These are phyloP conservation scores for Amphibolis antarctica DNA, from an alignment of 106 monocot species.

Conservation along the genomic window DNA sequence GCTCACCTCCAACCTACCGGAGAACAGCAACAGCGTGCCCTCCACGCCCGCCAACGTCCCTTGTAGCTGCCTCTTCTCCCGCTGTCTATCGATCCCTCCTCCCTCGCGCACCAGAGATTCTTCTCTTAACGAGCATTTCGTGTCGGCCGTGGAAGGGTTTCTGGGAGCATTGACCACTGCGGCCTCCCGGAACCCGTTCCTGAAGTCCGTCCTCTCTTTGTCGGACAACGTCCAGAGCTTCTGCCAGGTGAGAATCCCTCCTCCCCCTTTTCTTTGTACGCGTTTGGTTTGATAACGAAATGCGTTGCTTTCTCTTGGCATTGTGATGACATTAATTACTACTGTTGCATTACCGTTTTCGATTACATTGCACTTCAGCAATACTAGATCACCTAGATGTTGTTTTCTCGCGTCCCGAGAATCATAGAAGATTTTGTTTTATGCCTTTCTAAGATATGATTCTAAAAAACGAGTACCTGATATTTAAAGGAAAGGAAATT, in stretches of 20 bases:
- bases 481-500: background rate
- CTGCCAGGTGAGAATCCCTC: background rate
- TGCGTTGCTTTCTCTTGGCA: background rate
- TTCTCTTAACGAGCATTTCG: background rate
- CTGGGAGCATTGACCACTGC: background rate
- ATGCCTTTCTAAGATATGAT: background rate
- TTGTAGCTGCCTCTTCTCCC: conserved; percentile 7
- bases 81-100: background rate
- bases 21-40: background rate
- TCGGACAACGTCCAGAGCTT: background rate
- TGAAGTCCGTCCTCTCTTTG: background rate
- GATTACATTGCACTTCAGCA: background rate
- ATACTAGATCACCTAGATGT: background rate
- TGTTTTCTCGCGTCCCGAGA: no score
- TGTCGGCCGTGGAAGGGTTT: background rate
- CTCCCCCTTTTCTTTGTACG: background rate
- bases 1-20: background rate
- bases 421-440: no score
- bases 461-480: background rate
- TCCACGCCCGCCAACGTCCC: background rate
- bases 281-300: background rate
- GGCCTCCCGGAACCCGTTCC: background rate
- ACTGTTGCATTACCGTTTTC: background rate
- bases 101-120: background rate
- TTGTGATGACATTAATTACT: background rate